These are phyloP conservation scores for Lasiosphaeriaceae sp. DNA, from an alignment of 495 filamentous ascomycete genomes.

Conservation along the genomic window DNA sequence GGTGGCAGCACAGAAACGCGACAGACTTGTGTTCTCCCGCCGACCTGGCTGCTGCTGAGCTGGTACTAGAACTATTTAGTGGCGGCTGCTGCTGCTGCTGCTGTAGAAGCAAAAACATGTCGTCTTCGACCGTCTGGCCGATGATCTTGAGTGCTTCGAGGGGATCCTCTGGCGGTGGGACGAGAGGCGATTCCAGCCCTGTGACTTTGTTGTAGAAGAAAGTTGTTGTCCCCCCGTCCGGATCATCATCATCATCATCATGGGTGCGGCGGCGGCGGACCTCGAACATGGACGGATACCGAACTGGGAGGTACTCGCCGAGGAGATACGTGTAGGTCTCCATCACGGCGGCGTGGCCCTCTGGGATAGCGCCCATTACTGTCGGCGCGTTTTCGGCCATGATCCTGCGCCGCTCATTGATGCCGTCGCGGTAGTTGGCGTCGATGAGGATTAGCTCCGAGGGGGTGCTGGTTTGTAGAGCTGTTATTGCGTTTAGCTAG, in stretches of 20 bases:
- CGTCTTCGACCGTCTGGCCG: slow-evolving; percentile 62
- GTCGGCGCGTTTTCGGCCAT: slow-evolving; percentile 47
- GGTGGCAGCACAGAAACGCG: slow-evolving; percentile 69
- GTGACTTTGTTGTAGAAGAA: slow-evolving; percentile 50
- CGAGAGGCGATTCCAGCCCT: slow-evolving; percentile 37
- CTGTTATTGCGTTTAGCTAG: too few relatives aligned
- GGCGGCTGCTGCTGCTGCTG: slow-evolving; percentile 37
- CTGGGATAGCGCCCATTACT: slow-evolving; percentile 42
- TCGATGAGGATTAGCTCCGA: slow-evolving; percentile 66
- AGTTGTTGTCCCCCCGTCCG: slow-evolving; percentile 9
- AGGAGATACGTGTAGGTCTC: slow-evolving; percentile 67
- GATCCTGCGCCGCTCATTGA: slow-evolving; percentile 50
- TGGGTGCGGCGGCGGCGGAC: slow-evolving; percentile 7
- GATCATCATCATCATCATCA: too few relatives aligned
- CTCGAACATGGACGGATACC: slow-evolving; percentile 63
- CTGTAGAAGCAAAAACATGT: slow-evolving; percentile 66
- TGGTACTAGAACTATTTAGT: too few relatives aligned
- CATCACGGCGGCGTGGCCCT: slow-evolving; percentile 45
- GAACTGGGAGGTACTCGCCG: slow-evolving; percentile 57
- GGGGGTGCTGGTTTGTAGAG: slow-evolving; percentile 46
- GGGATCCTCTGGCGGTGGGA: slow-evolving; percentile 22
- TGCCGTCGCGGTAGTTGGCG: slow-evolving; percentile 55
- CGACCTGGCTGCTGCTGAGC: slow-evolving; percentile 22
- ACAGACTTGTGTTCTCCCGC: slow-evolving; percentile 54
- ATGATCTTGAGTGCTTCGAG: slow-evolving; percentile 45